phyloP scores from a whole-genome alignment of 208 protist genomes.

The Trypanosoma congolense region DNA sequence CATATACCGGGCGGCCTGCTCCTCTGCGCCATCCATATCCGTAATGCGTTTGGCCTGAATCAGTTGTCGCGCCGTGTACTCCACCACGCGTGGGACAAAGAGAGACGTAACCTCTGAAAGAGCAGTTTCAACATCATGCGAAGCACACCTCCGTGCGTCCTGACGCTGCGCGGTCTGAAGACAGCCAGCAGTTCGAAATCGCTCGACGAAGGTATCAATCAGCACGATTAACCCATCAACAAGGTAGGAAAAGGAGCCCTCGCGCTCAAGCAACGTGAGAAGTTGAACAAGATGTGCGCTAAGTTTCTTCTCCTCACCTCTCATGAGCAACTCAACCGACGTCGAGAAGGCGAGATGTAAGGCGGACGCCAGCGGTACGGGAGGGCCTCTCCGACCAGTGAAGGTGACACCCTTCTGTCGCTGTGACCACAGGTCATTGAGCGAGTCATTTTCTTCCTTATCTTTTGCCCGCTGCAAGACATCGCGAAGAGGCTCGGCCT shows the following conservation, averaged over 20 bases:
- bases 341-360: conserved; percentile 35
- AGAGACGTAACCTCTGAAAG: conserved; percentile 36
- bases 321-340: conserved; percentile 31
- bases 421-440: background rate
- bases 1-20: conserved; percentile 10
- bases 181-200: conserved; percentile 12
- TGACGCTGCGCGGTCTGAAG: background rate
- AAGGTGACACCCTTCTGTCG: no score
- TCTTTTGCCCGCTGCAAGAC: background rate
- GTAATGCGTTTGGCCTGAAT: conserved; percentile 7
- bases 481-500: conserved; percentile 13
- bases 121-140: conserved; percentile 25
- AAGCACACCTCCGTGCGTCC: background rate
- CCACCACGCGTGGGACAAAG: conserved; percentile 37
- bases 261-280: conserved; percentile 32
- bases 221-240: conserved; percentile 30
- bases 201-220: conserved; percentile 24
- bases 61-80: conserved; percentile 19
- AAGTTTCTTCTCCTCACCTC: conserved; percentile 31
- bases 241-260: conserved; percentile 30
- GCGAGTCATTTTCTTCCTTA: background rate
- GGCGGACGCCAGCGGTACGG: conserved; percentile 10
- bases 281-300: conserved; percentile 25
- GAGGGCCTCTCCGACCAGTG: background rate
- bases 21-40: conserved; percentile 15